phyloP scores from a whole-genome alignment of 2,329 filamentous ascomycete genomes.

The Chaetothyriales sp. region DNA sequence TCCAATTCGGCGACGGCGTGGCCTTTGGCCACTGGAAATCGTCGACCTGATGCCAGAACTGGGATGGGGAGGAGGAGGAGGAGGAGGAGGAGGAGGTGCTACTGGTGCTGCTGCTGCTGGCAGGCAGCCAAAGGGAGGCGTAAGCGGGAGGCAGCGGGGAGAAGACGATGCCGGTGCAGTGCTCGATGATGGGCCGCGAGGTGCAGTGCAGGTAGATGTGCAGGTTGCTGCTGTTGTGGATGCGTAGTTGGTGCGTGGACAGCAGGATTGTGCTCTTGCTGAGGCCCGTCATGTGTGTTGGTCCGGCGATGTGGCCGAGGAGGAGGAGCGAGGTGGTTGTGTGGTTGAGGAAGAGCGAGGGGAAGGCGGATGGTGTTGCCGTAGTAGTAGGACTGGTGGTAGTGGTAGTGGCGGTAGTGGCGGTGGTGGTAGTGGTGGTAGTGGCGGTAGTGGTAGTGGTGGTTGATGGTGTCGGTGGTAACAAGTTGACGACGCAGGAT shows the following conservation, averaged over 20 bases:
- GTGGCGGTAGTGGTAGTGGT: neutral
- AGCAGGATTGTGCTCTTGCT: slow-evolving; percentile 58
- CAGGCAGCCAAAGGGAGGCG: slow-evolving; percentile 38
- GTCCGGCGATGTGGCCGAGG: slow-evolving; percentile 63
- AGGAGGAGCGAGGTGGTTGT: slow-evolving; percentile 60
- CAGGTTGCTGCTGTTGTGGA: slow-evolving; percentile 73
- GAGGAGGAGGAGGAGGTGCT: slow-evolving; percentile 5
- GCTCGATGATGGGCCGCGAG: slow-evolving; percentile 86
- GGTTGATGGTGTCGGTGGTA: slow-evolving; percentile 36
- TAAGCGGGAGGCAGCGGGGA: slow-evolving; percentile 57
- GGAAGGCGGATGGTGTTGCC: slow-evolving; percentile 42
- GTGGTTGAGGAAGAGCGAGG: slow-evolving; percentile 55
- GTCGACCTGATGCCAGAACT: slow-evolving; percentile 81
- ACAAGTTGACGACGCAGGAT: slow-evolving; percentile 68
- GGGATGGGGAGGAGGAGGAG: slow-evolving; percentile 24
- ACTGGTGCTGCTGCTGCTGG: neutral
- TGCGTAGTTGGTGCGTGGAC: slow-evolving; percentile 72
- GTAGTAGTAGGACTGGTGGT: neutral
- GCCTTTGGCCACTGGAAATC: slow-evolving; percentile 96
- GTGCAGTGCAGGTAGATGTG: slow-evolving; percentile 70
- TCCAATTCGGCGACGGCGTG: slow-evolving; percentile 76
- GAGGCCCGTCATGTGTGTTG: slow-evolving; percentile 69
- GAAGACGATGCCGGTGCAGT: slow-evolving; percentile 67
- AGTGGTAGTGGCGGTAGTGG: too few species aligned
- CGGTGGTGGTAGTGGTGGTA: neutral